Conservation (phyloP, 2,329 filamentous ascomycete species). For the Tolypocladium tropicale region DNA sequence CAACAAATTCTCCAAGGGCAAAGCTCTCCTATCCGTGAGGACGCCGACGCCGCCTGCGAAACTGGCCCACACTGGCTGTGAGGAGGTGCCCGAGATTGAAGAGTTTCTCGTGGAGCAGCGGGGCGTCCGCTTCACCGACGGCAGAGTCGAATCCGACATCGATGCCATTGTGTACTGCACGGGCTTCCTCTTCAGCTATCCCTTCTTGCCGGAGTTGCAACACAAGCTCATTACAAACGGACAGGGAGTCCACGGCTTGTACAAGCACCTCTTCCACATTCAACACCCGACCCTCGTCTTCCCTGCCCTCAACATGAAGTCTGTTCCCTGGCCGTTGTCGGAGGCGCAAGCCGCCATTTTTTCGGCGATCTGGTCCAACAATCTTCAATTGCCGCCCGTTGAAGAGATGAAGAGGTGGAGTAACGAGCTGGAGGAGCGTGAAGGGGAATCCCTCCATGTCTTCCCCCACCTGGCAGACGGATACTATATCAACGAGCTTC, state of each 20-base stretch:
- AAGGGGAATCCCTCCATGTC: conserved; percentile 19
- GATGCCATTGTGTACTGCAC: conserved; percentile 81
- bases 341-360: conserved; percentile 73
- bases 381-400: conserved; percentile 51
- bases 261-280: conserved; percentile 70
- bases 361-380: conserved; percentile 66
- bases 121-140: conserved; percentile 57
- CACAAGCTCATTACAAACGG: conserved; percentile 55
- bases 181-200: conserved; percentile 77
- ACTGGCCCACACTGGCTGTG: conserved; percentile 33
- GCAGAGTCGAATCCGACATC: conserved; percentile 52
- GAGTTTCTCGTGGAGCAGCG: conserved; percentile 43
- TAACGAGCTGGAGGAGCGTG: conserved; percentile 40
- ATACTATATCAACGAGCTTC: conserved; percentile 57
- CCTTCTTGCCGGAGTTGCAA: conserved; percentile 48
- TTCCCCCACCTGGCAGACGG: conserved; percentile 39
- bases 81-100: conserved; percentile 47
- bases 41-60: conserved; percentile 35
- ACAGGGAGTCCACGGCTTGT: conserved; percentile 59
- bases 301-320: conserved; percentile 62
- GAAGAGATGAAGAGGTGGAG: conserved; percentile 65
- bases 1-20: conserved; percentile 43
- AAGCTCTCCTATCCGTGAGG: conserved; percentile 55
- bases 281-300: conserved; percentile 71
- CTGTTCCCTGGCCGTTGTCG: conserved; percentile 78